Percentiles rank a stretch among this genome's conserved stretches.
These are phyloP conservation scores for Globisporangium spiculum DNA, from an alignment of 352 stramenopile species.

Conservation along the genomic window DNA sequence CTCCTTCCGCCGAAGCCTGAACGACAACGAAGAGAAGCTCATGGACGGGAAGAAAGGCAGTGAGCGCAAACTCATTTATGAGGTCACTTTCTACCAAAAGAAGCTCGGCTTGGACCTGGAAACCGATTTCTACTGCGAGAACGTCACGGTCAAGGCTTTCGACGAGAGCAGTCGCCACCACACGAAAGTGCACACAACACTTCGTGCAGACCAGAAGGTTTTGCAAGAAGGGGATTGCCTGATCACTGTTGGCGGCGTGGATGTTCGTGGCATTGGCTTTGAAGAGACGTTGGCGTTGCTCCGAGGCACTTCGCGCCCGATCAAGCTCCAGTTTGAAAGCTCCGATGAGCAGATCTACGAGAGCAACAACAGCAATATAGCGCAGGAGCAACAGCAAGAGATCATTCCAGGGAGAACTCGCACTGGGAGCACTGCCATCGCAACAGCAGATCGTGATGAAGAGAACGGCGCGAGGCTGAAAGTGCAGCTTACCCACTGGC, in stretches of 20 bases:
- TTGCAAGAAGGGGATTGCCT: constrained; percentile 80
- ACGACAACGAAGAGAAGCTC: constrained; percentile 60
- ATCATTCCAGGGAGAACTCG: neutral
- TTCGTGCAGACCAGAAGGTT: constrained; percentile 53
- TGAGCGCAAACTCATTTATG: constrained; percentile 67
- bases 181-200: constrained; percentile 54
- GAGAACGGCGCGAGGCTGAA: constrained; percentile 40
- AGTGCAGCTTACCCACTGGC: constrained; percentile 79
- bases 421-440: constrained; percentile 4
- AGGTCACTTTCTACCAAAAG: constrained; percentile 80
- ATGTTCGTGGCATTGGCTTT: constrained; percentile 83
- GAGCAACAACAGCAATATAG: neutral
- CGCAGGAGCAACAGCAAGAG: constrained; percentile 15
- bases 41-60: constrained; percentile 21
- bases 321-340: constrained; percentile 83
- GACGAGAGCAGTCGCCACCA: constrained; percentile 46
- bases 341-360: constrained; percentile 60
- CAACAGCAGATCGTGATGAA: constrained; percentile 28
- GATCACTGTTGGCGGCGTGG: constrained; percentile 69
- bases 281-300: constrained; percentile 80
- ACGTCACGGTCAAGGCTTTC: constrained; percentile 82
- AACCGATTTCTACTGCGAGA: constrained; percentile 89
- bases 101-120: constrained; percentile 84
- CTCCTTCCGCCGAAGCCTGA: constrained; percentile 60
- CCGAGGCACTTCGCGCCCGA: constrained; percentile 62